Conservation (phyloP, 306 rosid species). For the Trichosanthes truncata region DNA sequence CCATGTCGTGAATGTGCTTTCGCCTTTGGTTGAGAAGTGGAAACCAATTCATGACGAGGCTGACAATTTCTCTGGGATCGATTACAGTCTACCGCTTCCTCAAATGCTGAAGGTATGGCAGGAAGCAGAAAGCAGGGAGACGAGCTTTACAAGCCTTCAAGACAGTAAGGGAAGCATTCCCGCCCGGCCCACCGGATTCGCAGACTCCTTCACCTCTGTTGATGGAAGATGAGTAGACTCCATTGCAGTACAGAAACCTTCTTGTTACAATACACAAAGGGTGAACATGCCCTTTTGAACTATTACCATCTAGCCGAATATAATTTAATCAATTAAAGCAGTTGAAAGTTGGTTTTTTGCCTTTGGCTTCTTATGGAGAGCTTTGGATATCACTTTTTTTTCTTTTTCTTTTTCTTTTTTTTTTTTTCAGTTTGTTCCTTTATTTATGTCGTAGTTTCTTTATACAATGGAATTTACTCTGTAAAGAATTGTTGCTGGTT, state of each 20-base stretch:
- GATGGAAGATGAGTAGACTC: constrained; percentile 44
- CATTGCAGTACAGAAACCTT: neutral
- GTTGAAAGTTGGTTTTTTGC: neutral
- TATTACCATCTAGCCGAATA: neutral
- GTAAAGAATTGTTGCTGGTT: neutral
- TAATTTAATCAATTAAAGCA: neutral
- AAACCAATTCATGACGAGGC: constrained; percentile 41
- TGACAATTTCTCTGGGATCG: constrained; percentile 33
- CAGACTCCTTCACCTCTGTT: constrained; percentile 55
- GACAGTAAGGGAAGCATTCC: constrained; percentile 64
- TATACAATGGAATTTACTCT: neutral
- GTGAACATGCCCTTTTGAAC: neutral
- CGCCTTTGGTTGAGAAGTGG: constrained; percentile 60
- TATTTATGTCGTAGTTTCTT: neutral
- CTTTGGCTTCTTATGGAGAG: neutral
- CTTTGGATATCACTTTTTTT: neutral
- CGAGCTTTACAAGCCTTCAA: constrained; percentile 30
- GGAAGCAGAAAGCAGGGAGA: constrained; percentile 40
- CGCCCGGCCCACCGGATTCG: constrained; percentile 54
- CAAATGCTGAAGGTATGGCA: constrained; percentile 68
- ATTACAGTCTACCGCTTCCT: constrained; percentile 48
- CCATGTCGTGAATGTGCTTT: constrained; percentile 55
- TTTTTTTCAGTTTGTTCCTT: neutral
- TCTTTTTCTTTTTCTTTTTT: neutral
- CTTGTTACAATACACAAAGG: neutral